A percentile compares a stretch with the other conserved stretches of the same genome.
phyloP scores from a whole-genome alignment of 805 yeast species.

The Wickerhamiella brachini region DNA sequence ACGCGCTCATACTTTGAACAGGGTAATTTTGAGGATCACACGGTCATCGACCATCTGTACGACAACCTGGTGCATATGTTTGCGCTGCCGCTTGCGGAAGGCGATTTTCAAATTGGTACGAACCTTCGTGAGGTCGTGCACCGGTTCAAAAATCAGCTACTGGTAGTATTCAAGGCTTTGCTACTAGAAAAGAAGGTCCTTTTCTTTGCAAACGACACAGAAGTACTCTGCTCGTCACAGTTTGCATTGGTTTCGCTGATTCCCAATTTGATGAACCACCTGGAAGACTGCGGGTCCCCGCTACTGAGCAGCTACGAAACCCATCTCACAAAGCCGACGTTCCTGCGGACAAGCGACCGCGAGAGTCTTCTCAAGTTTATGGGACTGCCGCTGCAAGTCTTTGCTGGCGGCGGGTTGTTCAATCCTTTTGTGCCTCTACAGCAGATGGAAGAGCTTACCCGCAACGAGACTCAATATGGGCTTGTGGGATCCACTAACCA shows the following conservation, averaged over 20 bases:
- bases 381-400: constrained; percentile 79
- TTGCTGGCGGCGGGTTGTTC: constrained; percentile 77
- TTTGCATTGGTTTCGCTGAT: constrained; percentile 71
- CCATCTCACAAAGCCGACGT: constrained; percentile 41
- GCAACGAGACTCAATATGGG: constrained; percentile 45
- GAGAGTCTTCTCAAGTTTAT: constrained; percentile 61
- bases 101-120: constrained; percentile 60
- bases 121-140: constrained; percentile 51
- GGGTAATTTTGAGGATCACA: constrained; percentile 55
- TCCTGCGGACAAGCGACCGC: constrained; percentile 66
- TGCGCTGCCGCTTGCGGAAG: constrained; percentile 30
- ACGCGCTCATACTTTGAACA: constrained; percentile 80
- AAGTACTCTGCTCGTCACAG: constrained; percentile 66
- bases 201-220: constrained; percentile 69
- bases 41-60: constrained; percentile 53
- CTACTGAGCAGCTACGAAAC: constrained; percentile 40
- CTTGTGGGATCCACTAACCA: constrained; percentile 83
- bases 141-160: constrained; percentile 41
- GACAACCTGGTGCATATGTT: constrained; percentile 37
- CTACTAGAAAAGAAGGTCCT: constrained; percentile 61
- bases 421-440: constrained; percentile 91
- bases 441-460: constrained; percentile 61
- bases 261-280: constrained; percentile 60
- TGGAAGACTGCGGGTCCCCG: constrained; percentile 75
- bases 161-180: constrained; percentile 63